These are phyloP conservation scores for Sanghuangporus weigelae DNA, from an alignment of 1,284 basidiomycete genomes.

Conservation along the genomic window DNA sequence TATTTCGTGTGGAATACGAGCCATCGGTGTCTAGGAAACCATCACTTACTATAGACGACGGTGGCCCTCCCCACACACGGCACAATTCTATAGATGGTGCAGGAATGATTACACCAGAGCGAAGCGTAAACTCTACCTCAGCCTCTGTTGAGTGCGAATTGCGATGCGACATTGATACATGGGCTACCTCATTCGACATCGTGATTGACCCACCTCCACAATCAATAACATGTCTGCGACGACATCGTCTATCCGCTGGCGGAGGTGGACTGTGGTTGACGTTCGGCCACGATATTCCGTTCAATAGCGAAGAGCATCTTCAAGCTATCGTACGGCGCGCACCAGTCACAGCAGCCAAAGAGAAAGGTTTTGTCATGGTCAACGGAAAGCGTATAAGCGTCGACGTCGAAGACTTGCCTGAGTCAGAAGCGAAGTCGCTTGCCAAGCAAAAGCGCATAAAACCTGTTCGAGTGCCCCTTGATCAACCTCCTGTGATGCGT, in stretches of 20 bases:
- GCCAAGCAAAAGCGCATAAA: constrained; percentile 84
- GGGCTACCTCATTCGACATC: constrained; percentile 85
- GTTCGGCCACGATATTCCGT: constrained; percentile 79
- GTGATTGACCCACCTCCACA: constrained; percentile 94
- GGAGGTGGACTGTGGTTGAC: constrained; percentile 98
- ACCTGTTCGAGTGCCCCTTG: constrained; percentile 83
- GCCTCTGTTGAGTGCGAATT: constrained; percentile 80
- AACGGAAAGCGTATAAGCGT: constrained; percentile 86
- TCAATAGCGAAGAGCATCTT: constrained; percentile 73
- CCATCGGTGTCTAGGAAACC: constrained; percentile 48
- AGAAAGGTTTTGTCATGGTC: constrained; percentile 79
- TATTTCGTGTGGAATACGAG: constrained; percentile 85
- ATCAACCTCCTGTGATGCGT: constrained; percentile 81
- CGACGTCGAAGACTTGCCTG: constrained; percentile 88
- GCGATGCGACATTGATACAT: constrained; percentile 90
- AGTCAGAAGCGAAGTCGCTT: constrained; percentile 83
- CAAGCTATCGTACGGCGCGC: constrained; percentile 75
- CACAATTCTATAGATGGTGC: constrained; percentile 15
- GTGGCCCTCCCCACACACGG: background rate
- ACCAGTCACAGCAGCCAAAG: constrained; percentile 49
- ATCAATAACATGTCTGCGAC: constrained; percentile 75
- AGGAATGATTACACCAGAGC: constrained; percentile 9
- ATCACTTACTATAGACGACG: constrained; percentile 18
- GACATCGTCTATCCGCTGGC: constrained; percentile 82
- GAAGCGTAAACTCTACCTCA: constrained; percentile 11